Conservation (phyloP, 2,329 filamentous ascomycete species). For the Hymenoscyphus fructigenus region DNA sequence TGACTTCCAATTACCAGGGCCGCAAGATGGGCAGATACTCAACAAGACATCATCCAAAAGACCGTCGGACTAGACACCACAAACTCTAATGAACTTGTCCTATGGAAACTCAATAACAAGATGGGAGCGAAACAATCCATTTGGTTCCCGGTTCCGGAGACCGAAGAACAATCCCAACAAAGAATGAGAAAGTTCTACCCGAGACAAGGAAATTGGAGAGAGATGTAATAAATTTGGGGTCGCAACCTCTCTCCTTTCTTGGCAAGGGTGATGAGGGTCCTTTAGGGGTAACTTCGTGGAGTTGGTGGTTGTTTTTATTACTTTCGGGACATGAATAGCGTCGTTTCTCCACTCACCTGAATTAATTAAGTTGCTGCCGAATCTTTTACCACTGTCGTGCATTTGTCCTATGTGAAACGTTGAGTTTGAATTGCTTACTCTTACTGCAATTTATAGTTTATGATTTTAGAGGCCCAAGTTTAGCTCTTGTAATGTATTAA, state of each 20-base stretch:
- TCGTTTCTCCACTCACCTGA: neutral
- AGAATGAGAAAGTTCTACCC: neutral
- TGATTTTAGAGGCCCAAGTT: too few relatives aligned
- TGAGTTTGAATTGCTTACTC: too few relatives aligned
- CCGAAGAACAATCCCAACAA: neutral
- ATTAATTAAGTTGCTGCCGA: neutral
- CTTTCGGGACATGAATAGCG: neutral
- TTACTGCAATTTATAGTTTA: too few relatives aligned
- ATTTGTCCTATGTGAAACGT: neutral
- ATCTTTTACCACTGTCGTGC: neutral
- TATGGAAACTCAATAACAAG: neutral
- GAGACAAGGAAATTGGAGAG: neutral
- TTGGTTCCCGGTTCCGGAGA: neutral
- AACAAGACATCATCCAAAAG: neutral
- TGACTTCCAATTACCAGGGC: neutral
- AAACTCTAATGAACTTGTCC: neutral
- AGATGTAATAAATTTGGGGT: neutral
- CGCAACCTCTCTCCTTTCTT: too few relatives aligned
- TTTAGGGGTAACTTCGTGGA: neutral
- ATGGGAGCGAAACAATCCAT: neutral
- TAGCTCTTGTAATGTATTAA: too few relatives aligned
- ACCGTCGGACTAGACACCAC: neutral
- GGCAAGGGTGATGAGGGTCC: neutral
- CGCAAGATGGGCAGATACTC: neutral
- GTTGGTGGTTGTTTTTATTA: neutral